phyloP scores from a whole-genome alignment of 768 basidiomycete genomes.

The Exidia glandulosa region DNA sequence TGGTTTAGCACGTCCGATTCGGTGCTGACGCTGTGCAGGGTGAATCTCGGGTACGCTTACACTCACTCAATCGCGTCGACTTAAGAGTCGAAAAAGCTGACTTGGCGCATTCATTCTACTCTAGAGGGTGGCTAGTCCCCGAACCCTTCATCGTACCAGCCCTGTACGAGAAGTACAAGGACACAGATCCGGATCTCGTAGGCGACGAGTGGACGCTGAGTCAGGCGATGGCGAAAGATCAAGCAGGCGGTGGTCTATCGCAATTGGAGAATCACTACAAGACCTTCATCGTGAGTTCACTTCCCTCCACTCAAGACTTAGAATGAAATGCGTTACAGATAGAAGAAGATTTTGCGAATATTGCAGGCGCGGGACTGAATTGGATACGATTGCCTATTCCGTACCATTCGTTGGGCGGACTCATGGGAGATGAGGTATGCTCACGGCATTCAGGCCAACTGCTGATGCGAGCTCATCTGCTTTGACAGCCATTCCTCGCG shows the following conservation, averaged over 20 bases:
- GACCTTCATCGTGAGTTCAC: slow-evolving; percentile 73
- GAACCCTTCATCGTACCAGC: slow-evolving; percentile 42
- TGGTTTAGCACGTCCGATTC: too few relatives aligned
- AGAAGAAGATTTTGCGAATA: slow-evolving; percentile 87
- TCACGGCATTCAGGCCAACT: too few relatives aligned
- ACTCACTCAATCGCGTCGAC: slow-evolving; percentile 26
- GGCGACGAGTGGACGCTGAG: slow-evolving; percentile 82
- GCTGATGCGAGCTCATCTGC: too few relatives aligned
- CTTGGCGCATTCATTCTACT: neutral
- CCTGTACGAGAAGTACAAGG: slow-evolving; percentile 59
- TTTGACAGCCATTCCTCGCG: slow-evolving; percentile 80
- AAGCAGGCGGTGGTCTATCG: slow-evolving; percentile 50
- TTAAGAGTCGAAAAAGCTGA: neutral
- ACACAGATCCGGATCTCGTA: slow-evolving; percentile 31
- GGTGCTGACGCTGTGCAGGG: slow-evolving; percentile 71
- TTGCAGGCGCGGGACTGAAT: slow-evolving; percentile 90
- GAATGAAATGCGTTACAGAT: slow-evolving; percentile 44
- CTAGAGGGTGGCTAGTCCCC: slow-evolving; percentile 11
- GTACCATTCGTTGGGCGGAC: slow-evolving; percentile 92
- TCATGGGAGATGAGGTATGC: slow-evolving; percentile 49
- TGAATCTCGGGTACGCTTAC: slow-evolving; percentile 28
- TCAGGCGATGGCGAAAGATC: slow-evolving; percentile 55
- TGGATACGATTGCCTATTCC: slow-evolving; percentile 84
- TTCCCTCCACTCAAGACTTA: neutral
- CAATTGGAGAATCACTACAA: slow-evolving; percentile 83